Base-by-base conservation (phyloP, 2,329 filamentous ascomycete genomes). In the Aureobasidium sp. region DNA sequence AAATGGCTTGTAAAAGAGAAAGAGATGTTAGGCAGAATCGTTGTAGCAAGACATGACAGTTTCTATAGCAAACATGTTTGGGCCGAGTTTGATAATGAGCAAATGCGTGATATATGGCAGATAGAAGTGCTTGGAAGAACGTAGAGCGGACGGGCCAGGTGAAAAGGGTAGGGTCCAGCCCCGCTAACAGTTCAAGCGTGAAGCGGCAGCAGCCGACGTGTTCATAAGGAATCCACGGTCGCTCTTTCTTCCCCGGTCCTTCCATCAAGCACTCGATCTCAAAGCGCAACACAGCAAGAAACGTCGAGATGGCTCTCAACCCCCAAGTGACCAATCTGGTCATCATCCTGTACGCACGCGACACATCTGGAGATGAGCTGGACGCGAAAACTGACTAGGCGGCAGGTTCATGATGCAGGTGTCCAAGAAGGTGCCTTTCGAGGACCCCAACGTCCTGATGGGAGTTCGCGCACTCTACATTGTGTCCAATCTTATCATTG, bases 371-470 rank as follows among this genome's bases (percentile, higher is more conserved):
- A 12, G 25, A 27, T 12, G 8, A 29, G 12, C 20, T 15, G 34
- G 44, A 25, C 27, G 49, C 47, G 42, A 41, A 36, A 48, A 45
- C 52, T 62, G 27, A 64, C 63, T 34, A 37, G 53, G 14, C 34
- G 31, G 31, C 61, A 67, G 69, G 70, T 89, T 90, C 74, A 95
- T 97, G 88, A 97, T 97, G 91, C 93, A 97, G 83, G 89, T 96
- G 65, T 89, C 91, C 70, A 97, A 97, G 85, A 90, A 88, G 78
- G 87, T 99, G 65, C 91, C 92, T 53, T 96, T 97, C 72, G 93
- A 97, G 34, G 88, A 97, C 73, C 91, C 85, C n/a, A 81, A 83
- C 65, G 84, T 88, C 52, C 79, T 89, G 63, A 83, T 84, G 68
- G 77, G 81, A 64, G 84, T 88, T 64, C 86, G 87, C 70, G 82